A percentile compares a stretch with the other conserved stretches of the same genome.
Evolutionary conservation across 176 grass and related monocot genomes (phyloP).

Genomic region (Poa annua): DNA sequence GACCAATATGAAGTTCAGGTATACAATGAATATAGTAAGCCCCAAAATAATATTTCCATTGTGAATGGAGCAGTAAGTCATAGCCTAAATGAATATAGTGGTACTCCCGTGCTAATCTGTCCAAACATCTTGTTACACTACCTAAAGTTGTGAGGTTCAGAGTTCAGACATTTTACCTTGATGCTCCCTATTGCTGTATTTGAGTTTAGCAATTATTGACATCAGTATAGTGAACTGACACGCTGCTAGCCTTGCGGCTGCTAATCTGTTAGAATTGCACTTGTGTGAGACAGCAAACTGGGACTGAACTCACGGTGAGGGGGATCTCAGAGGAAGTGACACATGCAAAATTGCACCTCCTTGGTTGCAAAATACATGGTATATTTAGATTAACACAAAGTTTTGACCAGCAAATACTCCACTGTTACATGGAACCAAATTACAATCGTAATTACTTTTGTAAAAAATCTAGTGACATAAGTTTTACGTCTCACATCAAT

Average conservation of each 20-base stretch:
- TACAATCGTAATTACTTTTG: neutral
- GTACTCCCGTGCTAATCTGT: neutral
- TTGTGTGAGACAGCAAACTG: neutral
- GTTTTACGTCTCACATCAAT: neutral
- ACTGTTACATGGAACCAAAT: neutral
- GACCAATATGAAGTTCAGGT: neutral
- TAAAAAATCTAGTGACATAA: neutral
- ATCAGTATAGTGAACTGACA: constrained; percentile 1
- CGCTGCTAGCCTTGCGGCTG: too few species aligned
- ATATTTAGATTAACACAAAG: constrained; percentile 15
- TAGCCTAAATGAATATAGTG: neutral
- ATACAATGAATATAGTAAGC: neutral
- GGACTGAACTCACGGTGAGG: neutral
- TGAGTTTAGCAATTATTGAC: constrained; percentile 23
- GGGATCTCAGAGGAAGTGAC: neutral
- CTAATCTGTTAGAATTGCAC: neutral
- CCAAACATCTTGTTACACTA: neutral
- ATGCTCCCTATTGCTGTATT: neutral
- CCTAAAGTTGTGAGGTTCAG: constrained; percentile 20
- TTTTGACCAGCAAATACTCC: neutral
- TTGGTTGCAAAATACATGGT: neutral
- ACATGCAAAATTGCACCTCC: neutral
- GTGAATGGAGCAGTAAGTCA: neutral
- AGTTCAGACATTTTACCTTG: constrained; percentile 10
- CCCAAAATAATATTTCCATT: neutral